Evolutionary conservation across 129 eudicot genomes (phyloP).

Genomic region (Pseudognaphalium luteoalbum): DNA sequence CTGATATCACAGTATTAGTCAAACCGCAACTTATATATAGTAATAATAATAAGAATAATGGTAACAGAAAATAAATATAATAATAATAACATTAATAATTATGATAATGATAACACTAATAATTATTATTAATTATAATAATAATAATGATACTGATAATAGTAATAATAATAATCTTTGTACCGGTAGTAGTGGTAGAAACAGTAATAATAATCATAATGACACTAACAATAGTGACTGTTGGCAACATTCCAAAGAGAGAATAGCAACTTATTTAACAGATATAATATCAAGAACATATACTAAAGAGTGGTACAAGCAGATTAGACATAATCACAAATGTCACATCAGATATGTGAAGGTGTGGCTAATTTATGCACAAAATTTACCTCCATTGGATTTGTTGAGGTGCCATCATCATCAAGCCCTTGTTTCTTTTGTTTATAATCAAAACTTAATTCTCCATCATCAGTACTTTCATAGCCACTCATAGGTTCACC

Average conservation of each 20-base stretch:
- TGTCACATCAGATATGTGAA: not conserved
- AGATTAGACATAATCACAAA: constrained; percentile 9
- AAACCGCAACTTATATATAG: too few species aligned
- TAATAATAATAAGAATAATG: too few species aligned
- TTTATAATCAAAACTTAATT: constrained; percentile 71
- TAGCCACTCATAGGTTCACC: constrained; percentile 51
- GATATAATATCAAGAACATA: constrained; percentile 13
- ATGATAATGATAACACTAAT: too few species aligned
- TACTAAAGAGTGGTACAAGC: constrained; percentile 3
- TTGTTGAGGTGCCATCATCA: constrained; percentile 46
- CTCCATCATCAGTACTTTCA: constrained; percentile 64
- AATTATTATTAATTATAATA: too few species aligned
- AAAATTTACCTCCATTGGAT: constrained; percentile 73
- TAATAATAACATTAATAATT: too few species aligned
- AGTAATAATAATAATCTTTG: too few species aligned
- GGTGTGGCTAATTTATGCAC: not conserved
- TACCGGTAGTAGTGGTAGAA: too few species aligned
- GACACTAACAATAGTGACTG: not conserved
- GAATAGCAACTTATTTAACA: constrained; percentile 2
- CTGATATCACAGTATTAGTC: not conserved
- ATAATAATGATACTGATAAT: too few species aligned
- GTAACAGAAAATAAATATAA: too few species aligned
- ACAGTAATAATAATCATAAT: not conserved
- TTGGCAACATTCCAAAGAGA: constrained; percentile 5
- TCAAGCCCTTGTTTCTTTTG: constrained; percentile 58